Percentiles rank a stretch among this genome's conserved stretches.
phyloP scores from a whole-genome alignment of 2,329 filamentous ascomycete species.

The Aureobasidium lini region DNA sequence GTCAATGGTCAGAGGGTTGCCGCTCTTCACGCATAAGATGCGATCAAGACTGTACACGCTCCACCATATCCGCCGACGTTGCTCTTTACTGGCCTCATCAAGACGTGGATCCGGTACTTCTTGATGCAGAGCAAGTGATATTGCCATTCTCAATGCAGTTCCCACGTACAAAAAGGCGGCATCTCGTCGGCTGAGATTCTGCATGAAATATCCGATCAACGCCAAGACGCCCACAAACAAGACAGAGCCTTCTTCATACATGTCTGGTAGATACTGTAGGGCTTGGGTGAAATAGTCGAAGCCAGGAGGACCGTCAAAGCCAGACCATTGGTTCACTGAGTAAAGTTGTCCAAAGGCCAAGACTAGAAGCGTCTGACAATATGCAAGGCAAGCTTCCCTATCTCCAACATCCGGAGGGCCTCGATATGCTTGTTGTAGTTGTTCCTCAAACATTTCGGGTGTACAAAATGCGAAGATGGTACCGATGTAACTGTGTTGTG shows the following conservation, averaged over 20 bases:
- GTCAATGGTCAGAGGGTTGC: constrained; percentile 48
- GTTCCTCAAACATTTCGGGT: constrained; percentile 40
- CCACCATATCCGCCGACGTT: constrained; percentile 49
- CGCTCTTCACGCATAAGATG: constrained; percentile 47
- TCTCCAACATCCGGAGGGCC: constrained; percentile 37
- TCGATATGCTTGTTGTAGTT: constrained; percentile 39
- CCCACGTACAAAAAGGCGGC: constrained; percentile 46
- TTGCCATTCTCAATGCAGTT: constrained; percentile 48
- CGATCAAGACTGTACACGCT: constrained; percentile 49
- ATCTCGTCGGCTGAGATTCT: constrained; percentile 49
- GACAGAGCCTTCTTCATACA: constrained; percentile 49
- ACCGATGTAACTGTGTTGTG: constrained; percentile 50
- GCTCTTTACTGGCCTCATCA: constrained; percentile 39
- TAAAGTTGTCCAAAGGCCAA: constrained; percentile 51
- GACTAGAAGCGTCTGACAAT: constrained; percentile 47
- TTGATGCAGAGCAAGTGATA: constrained; percentile 50
- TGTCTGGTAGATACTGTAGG: constrained; percentile 45
- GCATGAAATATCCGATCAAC: constrained; percentile 50
- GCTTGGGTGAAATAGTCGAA: constrained; percentile 50
- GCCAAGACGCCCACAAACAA: constrained; percentile 49
- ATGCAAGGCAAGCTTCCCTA: constrained; percentile 41
- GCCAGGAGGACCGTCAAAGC: constrained; percentile 43
- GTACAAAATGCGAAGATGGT: constrained; percentile 50
- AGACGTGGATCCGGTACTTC: constrained; percentile 38
- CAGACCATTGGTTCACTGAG: constrained; percentile 49